Base-by-base conservation (phyloP, 2,329 filamentous ascomycete species). In the Sporothrix globosa region DNA sequence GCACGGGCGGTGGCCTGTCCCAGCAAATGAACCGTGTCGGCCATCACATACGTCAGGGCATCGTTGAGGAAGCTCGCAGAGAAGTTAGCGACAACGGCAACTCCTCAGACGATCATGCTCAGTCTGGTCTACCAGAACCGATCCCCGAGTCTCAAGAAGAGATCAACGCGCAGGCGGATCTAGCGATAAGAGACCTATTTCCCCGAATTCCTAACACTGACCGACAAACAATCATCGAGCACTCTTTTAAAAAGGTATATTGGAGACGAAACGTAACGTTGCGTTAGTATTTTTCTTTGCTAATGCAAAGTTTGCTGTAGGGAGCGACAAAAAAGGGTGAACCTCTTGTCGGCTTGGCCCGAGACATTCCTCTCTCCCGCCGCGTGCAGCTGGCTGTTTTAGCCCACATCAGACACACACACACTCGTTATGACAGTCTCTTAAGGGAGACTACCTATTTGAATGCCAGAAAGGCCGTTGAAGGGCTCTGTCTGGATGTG, bases 171-270 rank as follows among this genome's bases (percentile, higher is more conserved):
- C 87, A 90, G 77, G 88, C 87, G 67, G 87, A 90, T 76, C 85
- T 83, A 39, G 87, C 86, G 11, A 82, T 91, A 67, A 82, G 86
- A 75, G 88, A 90, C 75, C 78, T 90, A 21, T 90, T 90, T 75
- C 88, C 88, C 0, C 82, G 88, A 69, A 90, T 91, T 68, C 88
- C 88, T 11, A 83, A 90, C 73, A 88, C 86, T 30, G 88, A 90
- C 78, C 85, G 88, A 53, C 83, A 86, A 73, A 82, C 84, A 75
- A 89, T 91, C 70, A 85, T 91, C 39, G 82, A 86, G 66, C 87
- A 88, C 76, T 84, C 88, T 21, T 91, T 90, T 75, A 85, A 84
- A 77, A 86, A 86, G 83, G 88, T 89, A 80, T 74, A 82, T 80
- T 24, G 27, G 13, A 19, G 44, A 17, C 24, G 14, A 11, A 41